Conservation (phyloP, 2,329 filamentous ascomycete species). For the Cladosporium sphaerospermum region DNA sequence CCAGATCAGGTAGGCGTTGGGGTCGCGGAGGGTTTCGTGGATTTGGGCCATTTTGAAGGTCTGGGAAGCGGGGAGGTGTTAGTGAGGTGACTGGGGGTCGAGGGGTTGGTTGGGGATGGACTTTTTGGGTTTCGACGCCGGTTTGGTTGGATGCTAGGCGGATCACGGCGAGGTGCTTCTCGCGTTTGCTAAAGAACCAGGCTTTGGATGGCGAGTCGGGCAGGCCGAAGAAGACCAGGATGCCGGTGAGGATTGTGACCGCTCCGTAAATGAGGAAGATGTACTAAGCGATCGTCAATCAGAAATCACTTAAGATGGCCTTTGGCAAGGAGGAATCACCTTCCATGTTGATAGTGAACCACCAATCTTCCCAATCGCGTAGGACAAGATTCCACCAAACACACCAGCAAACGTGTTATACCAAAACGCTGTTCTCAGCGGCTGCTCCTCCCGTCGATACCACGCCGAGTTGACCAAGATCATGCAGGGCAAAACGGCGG, state of each 20-base stretch:
- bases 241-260: constrained; percentile 24
- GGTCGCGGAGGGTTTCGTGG: constrained; percentile 44
- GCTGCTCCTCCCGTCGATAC: constrained; percentile 57
- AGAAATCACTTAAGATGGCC: too few species aligned
- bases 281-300: constrained; percentile 28
- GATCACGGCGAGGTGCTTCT: constrained; percentile 42
- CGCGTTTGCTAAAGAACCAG: constrained; percentile 36
- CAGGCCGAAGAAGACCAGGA: constrained; percentile 34
- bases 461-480: constrained; percentile 60
- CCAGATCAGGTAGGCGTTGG: constrained; percentile 57
- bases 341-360: constrained; percentile 47
- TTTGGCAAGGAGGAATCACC: too few species aligned
- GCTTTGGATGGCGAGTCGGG: constrained; percentile 42
- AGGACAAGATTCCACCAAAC: constrained; percentile 53
- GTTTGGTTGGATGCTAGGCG: constrained; percentile 36
- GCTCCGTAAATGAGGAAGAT: constrained; percentile 53
- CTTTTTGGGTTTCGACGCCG: constrained; percentile 44
- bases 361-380: constrained; percentile 54
- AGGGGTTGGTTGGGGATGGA: constrained; percentile 44
- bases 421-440: constrained; percentile 23
- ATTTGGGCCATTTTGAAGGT: constrained; percentile 34
- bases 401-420: constrained; percentile 52
- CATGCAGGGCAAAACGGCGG: constrained; percentile 60
- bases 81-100: too few species aligned
- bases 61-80: not conserved